phyloP scores from a whole-genome alignment of 352 stramenopile genomes.

The Phytophthora constricta region DNA sequence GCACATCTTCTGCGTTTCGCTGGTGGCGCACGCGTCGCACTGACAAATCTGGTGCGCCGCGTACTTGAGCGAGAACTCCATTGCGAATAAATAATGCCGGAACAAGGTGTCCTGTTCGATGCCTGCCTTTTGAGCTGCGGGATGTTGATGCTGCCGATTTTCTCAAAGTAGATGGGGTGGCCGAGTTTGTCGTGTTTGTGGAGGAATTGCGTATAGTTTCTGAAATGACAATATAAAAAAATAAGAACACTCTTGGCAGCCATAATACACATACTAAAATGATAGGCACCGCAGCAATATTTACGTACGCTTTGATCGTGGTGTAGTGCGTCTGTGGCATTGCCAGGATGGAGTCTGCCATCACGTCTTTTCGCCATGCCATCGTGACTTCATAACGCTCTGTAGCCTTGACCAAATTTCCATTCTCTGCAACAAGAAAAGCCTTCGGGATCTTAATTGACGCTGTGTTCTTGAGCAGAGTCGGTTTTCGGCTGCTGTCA shows the following conservation, averaged over 20 bases:
- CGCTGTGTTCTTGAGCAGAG: slow-evolving; percentile 15
- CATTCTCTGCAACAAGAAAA: slow-evolving; percentile 77
- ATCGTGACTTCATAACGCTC: slow-evolving; percentile 70
- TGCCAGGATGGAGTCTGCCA: slow-evolving; percentile 70
- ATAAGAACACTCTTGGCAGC: too few relatives aligned
- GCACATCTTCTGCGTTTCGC: slow-evolving; percentile 78
- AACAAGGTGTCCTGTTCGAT: slow-evolving; percentile 77
- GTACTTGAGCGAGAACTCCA: slow-evolving; percentile 87
- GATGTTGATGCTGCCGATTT: slow-evolving; percentile 86
- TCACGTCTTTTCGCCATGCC: slow-evolving; percentile 80
- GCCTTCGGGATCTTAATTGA: slow-evolving; percentile 50
- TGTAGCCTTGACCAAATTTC: slow-evolving; percentile 60
- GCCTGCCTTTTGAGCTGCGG: slow-evolving; percentile 72
- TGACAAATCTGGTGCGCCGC: slow-evolving; percentile 60
- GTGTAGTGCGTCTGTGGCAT: slow-evolving; percentile 68
- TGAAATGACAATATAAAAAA: too few relatives aligned
- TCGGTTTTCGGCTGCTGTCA: slow-evolving; percentile 12
- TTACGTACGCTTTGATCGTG: slow-evolving; percentile 64
- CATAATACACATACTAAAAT: neutral
- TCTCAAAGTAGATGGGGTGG: slow-evolving; percentile 84
- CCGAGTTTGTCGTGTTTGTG: slow-evolving; percentile 85
- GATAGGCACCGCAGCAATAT: neutral
- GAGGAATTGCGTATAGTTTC: slow-evolving; percentile 49
- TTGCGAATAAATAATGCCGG: slow-evolving; percentile 82
- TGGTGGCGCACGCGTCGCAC: slow-evolving; percentile 63